These are phyloP conservation scores for Spinellus fusiger DNA, from an alignment of 192 early-diverging fungal genomes.

Conservation along the genomic window DNA sequence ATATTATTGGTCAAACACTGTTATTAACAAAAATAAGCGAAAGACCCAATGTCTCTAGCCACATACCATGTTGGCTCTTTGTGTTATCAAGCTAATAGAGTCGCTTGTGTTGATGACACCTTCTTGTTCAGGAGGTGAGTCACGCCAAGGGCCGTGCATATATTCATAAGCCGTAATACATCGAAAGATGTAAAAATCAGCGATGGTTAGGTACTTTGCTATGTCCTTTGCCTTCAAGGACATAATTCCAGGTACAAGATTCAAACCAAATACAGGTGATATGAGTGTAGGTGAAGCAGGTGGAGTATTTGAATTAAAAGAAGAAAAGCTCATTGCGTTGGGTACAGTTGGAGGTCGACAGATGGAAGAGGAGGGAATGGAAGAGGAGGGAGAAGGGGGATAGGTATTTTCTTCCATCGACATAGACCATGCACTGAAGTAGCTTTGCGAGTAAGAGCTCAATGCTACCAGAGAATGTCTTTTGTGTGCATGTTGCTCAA, in stretches of 20 bases:
- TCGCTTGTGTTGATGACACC: conserved; percentile 1
- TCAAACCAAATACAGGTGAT: not conserved
- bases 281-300: conserved; percentile 14
- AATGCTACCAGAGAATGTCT: not conserved
- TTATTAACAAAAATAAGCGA: no score
- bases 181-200: conserved; percentile 36
- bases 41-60: no score
- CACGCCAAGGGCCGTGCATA: conserved; percentile 17
- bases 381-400: conserved; percentile 6
- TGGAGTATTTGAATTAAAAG: conserved; percentile 13
- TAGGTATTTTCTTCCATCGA: not conserved
- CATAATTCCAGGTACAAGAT: not conserved
- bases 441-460: not conserved
- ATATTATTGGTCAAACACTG: no score
- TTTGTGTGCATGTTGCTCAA: not conserved
- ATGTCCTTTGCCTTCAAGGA: conserved; percentile 14
- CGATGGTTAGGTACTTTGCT: conserved; percentile 36
- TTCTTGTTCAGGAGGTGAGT: not conserved
- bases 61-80: conserved; percentile 31
- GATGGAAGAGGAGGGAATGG: not conserved
- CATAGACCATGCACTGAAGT: not conserved
- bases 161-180: conserved; percentile 30
- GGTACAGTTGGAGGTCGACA: not conserved
- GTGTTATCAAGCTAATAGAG: conserved; percentile 30
- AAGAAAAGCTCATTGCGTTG: not conserved